Evolutionary conservation across 345 rosid species (phyloP), one percentile per base, ranked within the genome.

Genomic region (Hypericum androsaemum): DNA sequence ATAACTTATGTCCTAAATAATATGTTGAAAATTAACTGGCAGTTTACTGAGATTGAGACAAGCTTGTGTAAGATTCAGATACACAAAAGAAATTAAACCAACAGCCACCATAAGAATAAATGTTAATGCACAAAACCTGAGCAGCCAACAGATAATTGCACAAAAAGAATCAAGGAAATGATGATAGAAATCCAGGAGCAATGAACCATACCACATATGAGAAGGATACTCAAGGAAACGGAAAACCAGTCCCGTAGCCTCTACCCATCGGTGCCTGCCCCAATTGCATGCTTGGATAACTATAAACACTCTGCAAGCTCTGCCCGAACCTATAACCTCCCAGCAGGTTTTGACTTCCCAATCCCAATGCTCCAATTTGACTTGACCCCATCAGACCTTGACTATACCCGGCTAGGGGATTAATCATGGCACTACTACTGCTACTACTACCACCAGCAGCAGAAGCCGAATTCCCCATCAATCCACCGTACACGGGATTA

Each of bases 401-500:
- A 41, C 63, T 58, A 47, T 66, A n/a, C 14, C 77, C 71, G 42
- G 69, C 53, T 42, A 72, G 59, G 6, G 83, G 77, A 74, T 59
- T 69, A 51, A 76, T 60, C 60, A 71, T 72, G 32, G 32, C 32
- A 22, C 32, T 22, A 22, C 32, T 22, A 22, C 32, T 22, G 4
- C 32, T 22, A 22, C 32, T 22, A 22, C 32, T 22, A 22, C 32
- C 32, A 1, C 71, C 59, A 12, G 38, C 80, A 28, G 70, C 51
- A 48, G 39, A 47, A 58, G 17, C 46, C 11, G 52, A 12, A 64
- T 68, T 73, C 37, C 65, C 75, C 41, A 77, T 48, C 64, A 82
- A 66, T 1, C 83, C 83, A 13, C 75, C 70, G 56, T 77, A 82
- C 52, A 71, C 47, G 32, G 78, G 72, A 56, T 79, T 70, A 47